These are phyloP conservation scores for Chenopodium formosanum DNA, from an alignment of 148 eudicot species.

Conservation along the genomic window DNA sequence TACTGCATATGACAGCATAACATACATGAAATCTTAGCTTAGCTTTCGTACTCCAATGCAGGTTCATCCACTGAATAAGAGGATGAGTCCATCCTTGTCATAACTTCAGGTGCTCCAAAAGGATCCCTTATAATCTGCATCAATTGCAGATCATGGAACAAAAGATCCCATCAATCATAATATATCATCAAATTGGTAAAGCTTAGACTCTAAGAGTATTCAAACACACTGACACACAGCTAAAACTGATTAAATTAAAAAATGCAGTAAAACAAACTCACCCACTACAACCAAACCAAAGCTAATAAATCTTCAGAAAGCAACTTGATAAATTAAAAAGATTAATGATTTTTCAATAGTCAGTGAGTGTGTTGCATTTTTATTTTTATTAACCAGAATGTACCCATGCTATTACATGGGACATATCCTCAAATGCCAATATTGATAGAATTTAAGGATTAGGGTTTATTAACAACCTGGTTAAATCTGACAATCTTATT, in stretches of 20 bases:
- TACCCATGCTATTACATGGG: too few relatives aligned
- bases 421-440: too few relatives aligned
- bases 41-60: constrained; percentile 59
- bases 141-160: not conserved
- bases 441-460: too few relatives aligned
- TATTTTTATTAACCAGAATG: not conserved
- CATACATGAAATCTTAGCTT: constrained; percentile 14
- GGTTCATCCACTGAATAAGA: constrained; percentile 41
- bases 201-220: not conserved
- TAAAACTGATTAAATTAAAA: not conserved
- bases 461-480: too few relatives aligned
- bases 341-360: not conserved
- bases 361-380: not conserved
- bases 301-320: not conserved
- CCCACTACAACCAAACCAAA: not conserved
- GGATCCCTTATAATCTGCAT: constrained; percentile 78
- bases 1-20: not conserved
- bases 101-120: constrained; percentile 70
- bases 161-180: not conserved
- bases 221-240: not conserved
- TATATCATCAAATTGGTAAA: not conserved
- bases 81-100: constrained; percentile 56
- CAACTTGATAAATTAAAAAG: not conserved
- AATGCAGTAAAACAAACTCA: not conserved
- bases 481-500: too few relatives aligned